Base-by-base conservation (phyloP, 306 rosid genomes). In the Lablab purpureus region DNA sequence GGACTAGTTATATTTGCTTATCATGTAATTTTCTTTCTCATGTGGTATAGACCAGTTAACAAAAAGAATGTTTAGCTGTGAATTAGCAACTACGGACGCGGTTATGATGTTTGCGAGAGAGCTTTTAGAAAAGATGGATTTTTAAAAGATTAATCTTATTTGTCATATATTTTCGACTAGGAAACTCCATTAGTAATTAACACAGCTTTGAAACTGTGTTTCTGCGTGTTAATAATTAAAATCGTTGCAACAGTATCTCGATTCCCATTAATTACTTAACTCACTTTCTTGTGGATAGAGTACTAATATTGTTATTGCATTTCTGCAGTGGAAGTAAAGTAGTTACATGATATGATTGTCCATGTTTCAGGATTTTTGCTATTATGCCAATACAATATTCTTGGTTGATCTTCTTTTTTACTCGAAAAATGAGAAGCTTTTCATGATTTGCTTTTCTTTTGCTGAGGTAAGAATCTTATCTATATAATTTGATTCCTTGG, bases 351-450 rank as follows among this genome's bases (percentile, higher is more conserved):
- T 67, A n/a, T 76, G 56, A 71, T 80, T 30, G 12, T n/a, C n/a
- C n/a, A n/a, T 84, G 71, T 79, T 73, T 69, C 88, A 95, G 99
- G 98, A 95, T 43, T 95, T 95, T 69, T 95, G 98, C 88, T 95
- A 95, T 62, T 95, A 95, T 50, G 99, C 99, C 56, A 95, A 95
- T 82, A 91, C 96, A 37, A 95, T 95, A 69, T 95, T 95, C 88
- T 73, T 95, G 90, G 64, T 91, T 58, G 87, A 87, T 84, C 99
- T 92, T 64, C 94, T 92, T 46, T 85, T 90, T 45, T 87, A 87
- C 88, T 92, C 91, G 21, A 87, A 58, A 84, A 84, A 95, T 11
- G 99, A 92, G 84, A 95, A 92, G 90, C 88, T 95, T 75, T 95
- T 95, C 89, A 83, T 92, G 94, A 84, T 95, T 77, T 91, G 97